Evolutionary conservation across 1,284 basidiomycete genomes (phyloP), one percentile per base, ranked within the genome.

Genomic region (Mrakiaceae sp.): DNA sequence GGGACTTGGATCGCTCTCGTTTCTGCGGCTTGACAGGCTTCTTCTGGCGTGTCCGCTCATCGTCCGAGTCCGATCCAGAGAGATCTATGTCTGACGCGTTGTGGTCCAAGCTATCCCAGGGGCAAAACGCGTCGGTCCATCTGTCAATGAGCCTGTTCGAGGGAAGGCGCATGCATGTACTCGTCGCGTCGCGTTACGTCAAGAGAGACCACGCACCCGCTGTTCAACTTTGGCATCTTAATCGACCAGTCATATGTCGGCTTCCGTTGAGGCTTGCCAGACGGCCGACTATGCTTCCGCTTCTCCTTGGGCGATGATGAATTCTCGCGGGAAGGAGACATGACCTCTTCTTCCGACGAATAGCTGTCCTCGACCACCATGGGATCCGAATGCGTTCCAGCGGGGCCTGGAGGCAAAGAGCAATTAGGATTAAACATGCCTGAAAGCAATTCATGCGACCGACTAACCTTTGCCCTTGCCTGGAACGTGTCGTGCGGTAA

Each of bases 391-490:
- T 44, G 5, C 4, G 42, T 10, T 11, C 48, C 12, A 44, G 14
- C 42, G 54, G 47, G 16, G 12, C 51, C 16, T 48, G 50, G 39
- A n/a, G 50, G 12, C 46, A 48, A 46, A 43, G 3, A 9, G 39
- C 14, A 11, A 62, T 11, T 5, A 27, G 12, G 16, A 54, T n/a
- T 44, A 9, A 10, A 12, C 44, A 43, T 40, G 42, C 6, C 14
- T 16, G 8, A 7, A 43, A 52, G 14, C 27, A 58, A 5, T 42
- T 47, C 44, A 46, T 44, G 16, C 42, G 50, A 4, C 43, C n/a
- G n/a, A 51, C 51, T 55, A 10, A 62, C 60, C 51, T 54, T 43
- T 62, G 9, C 42, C 60, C 60, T 52, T 61, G 5, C 49, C 60
- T 62, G 44, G 44, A 62, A 48, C 60, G 46, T 48, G 14, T 59